Evolutionary conservation across 2,329 filamentous ascomycete species (phyloP).

Genomic region (Thermomyces lanuginosus): DNA sequence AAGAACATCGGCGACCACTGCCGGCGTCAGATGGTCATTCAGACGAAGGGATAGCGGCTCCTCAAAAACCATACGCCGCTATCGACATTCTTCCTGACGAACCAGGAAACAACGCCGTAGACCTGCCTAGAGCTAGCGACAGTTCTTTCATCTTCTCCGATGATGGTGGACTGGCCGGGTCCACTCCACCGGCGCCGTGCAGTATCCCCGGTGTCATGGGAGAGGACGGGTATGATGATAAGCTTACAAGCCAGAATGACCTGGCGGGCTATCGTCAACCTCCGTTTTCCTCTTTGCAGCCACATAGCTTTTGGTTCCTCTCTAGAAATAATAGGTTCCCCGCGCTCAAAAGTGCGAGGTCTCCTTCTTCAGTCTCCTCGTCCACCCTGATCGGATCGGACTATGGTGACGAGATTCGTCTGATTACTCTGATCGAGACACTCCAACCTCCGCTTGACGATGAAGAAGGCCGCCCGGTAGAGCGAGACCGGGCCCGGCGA

Average conservation of each 20-base stretch:
- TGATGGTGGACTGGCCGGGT: conserved; percentile 10
- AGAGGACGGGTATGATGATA: conserved; percentile 11
- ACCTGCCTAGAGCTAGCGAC: conserved; percentile 12
- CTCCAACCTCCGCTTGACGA: conserved; percentile 18
- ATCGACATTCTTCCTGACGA: conserved; percentile 23
- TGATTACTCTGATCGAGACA: conserved; percentile 20
- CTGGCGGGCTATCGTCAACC: no score
- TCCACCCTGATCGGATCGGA: conserved; percentile 8
- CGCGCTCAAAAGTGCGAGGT: no score
- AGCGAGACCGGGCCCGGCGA: conserved; percentile 11
- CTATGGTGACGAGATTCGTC: conserved; percentile 20
- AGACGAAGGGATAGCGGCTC: conserved; percentile 16
- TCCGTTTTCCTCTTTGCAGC: no score
- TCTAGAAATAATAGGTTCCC: no score
- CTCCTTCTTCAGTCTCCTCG: no score
- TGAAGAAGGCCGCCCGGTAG: conserved; percentile 9
- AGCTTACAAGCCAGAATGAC: no score
- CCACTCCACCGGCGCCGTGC: conserved; percentile 13
- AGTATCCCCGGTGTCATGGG: conserved; percentile 11
- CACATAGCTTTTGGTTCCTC: no score
- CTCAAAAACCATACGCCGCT: conserved; percentile 17
- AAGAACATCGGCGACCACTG: conserved; percentile 8
- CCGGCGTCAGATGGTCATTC: conserved; percentile 14
- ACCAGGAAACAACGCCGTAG: conserved; percentile 10
- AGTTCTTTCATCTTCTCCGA: conserved; percentile 14